Evolutionary conservation across 2,329 filamentous ascomycete genomes (phyloP), one percentile per base, ranked within the genome.

Genomic region (Cladosporium colombiae): DNA sequence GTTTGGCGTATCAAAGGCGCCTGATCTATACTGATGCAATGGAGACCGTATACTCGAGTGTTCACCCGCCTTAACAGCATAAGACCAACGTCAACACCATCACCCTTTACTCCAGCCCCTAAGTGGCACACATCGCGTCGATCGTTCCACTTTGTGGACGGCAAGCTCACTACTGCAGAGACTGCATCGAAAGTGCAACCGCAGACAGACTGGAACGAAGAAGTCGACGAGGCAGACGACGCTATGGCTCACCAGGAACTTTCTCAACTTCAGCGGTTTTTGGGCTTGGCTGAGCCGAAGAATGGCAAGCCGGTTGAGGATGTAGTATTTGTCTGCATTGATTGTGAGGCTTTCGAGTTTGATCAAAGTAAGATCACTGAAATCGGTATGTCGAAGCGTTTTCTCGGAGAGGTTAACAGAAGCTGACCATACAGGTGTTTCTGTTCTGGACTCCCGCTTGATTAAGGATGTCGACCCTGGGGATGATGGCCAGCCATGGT

Each of bases 301-400:
- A 33, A 25, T 18, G 52, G 52, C 52, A 33, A 55, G 8, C 31
- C 40, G 21, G 40, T 40, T 2, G 33, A 59, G 33, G 80, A 83
- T 21, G 83, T 87, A 0, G 82, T 96, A 6, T 90, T 97, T 70
- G 81, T 97, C 66, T 88, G 86, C 68, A 82, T 98, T 52, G 95
- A 99, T 72, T 81, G 95, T 33, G 95, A 99, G 77, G 88, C 89
- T 1, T 91, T 89, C 66, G 95, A 99, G 76, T 78, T 80, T 21
- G 81, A 86, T 55, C 85, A 87, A 14, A 80, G 83, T 35, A 81
- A 86, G 13, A 84, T 98, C 66, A 96, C 93, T 0, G 95, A 99
- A 76, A 83, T 99, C 40, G 95, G 95, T 0, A 82, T 98, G 50
- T 89, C 91, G 23, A 46, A 5, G 1, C 37, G n/a, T 21, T 11